These are phyloP conservation scores for Phanerochaete carnosa DNA, from an alignment of 768 basidiomycete species.

Conservation along the genomic window DNA sequence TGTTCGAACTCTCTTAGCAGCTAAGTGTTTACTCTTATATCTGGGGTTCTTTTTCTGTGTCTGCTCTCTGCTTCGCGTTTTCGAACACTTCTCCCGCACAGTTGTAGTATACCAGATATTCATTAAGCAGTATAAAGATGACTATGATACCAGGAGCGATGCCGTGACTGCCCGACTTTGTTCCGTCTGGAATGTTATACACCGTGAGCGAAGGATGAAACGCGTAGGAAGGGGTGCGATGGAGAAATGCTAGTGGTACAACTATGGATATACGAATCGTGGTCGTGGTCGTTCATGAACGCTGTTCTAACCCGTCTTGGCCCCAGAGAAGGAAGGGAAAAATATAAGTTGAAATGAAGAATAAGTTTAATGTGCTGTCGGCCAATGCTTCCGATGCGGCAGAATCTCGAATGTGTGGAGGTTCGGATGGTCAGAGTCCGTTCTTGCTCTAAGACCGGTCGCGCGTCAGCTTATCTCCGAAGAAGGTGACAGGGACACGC, in stretches of 20 bases:
- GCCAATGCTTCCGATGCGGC: background rate
- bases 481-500: background rate
- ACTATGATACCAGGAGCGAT: background rate
- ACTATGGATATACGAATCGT: background rate
- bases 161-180: background rate
- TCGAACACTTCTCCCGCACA: background rate
- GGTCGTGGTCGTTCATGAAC: background rate
- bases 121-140: constrained; percentile 3
- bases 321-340: background rate
- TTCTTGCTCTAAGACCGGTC: background rate
- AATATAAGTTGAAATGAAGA: background rate
- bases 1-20: background rate
- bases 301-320: background rate
- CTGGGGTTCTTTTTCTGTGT: background rate
- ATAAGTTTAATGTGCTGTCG: background rate
- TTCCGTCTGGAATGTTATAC: background rate
- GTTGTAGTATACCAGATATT: constrained; percentile 1
- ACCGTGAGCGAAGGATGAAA: background rate
- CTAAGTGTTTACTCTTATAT: background rate
- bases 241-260: background rate
- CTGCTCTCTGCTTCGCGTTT: background rate
- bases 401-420: background rate
- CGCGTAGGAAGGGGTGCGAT: background rate
- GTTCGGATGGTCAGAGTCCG: background rate
- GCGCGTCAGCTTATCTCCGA: background rate